Base-by-base conservation (phyloP, 495 filamentous ascomycete species). In the Collariella sp. region DNA sequence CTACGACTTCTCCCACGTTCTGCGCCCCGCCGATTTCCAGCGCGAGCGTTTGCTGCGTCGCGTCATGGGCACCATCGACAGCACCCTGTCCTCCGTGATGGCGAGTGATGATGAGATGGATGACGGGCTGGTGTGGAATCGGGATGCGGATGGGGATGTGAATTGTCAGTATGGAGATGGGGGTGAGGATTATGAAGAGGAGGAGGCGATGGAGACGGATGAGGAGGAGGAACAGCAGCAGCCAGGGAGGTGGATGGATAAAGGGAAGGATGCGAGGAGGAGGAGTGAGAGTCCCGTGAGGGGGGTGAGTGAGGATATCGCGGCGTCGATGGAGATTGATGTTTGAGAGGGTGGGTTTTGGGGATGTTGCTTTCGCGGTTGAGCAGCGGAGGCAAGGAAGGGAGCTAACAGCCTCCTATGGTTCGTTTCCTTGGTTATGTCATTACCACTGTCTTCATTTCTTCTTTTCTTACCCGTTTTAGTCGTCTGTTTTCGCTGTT, bases 1-100 rank as follows among this genome's bases (percentile, higher is more conserved):
- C 67, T 99, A 99, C 68, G 91, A 97, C 69, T 97, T 97, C 71
- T 93, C 88, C 2, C 84, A 95, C 55, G 82, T 90, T 46, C 75
- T 96, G 53, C 83, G 89, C 26, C 90, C 91, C 1, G 78, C 82
- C 10, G 93, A 97, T 64, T 98, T 98, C 69, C 80, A 81, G 42
- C 82, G 85, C 38, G 88, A 95, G 74, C 73, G 81, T 20, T 83
- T 81, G 52, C 66, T 96, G 29, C 79, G 83, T 57, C 72, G 74
- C 11, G 85, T 95, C 40, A 95, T 94, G 81, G 83, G 82, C 52
- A 86, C 79, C 19, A 79, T 99, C 49, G 88, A 97, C 62, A 84
- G 81, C 11, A 95, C 87, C 0, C 72, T 97, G 23, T 85, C 85
- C 64, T 94, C 88, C 64, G 79, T 72, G 7, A 55, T 66, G 7